Base-by-base conservation (phyloP, 73 alveolate genomes). In the Stentor roeselii region DNA sequence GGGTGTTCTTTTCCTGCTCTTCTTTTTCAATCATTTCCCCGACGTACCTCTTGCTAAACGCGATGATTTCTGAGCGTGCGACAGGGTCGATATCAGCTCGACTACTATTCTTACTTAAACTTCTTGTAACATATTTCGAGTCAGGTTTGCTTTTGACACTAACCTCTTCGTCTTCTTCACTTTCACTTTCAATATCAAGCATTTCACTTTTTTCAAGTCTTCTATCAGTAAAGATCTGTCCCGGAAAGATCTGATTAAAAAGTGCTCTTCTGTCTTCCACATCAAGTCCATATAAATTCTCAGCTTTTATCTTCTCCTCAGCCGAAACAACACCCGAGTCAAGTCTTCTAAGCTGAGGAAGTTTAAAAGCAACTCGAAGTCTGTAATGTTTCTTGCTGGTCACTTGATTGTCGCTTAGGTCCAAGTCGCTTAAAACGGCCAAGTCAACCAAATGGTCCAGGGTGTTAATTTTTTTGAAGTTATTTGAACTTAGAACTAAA, bases 231-330 rank as follows among this genome's bases (percentile, higher is more conserved):
- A 96, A 96, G 42, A 89, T 92, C 78, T 96, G 98, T 67, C 93
- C 98, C 3, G 96, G 98, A 11, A 96, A 88, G 6, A 93, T 83
- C 40, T 93, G 91, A 37, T 85, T 80, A 84, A 95, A 96, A 0
- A 96, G 93, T 15, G 91, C 89, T 84, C 93, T 94, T 86, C 98
- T 91, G 83, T 93, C 97, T 42, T 91, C 92, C 74, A 96, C 82
- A 84, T 96, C 99, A 61, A 93, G 90, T 6, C 98, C 99, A 83
- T 93, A 96, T 75, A 96, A 82, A 83, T 93, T 96, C 82, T 96
- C 98, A 3, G 99, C 99, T 78, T 96, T 95, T 50, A 96, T 93
- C 77, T 95, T 95, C 76, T 96, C 99, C 80, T 93, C 98, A 61
- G 95, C 91, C 21, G 95, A 60, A 0, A 95, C 91, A 34, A 85